A percentile compares a stretch with the other conserved stretches of the same genome.
Conservation (phyloP, 257 asterid genomes). For the Mentha longifolia region DNA sequence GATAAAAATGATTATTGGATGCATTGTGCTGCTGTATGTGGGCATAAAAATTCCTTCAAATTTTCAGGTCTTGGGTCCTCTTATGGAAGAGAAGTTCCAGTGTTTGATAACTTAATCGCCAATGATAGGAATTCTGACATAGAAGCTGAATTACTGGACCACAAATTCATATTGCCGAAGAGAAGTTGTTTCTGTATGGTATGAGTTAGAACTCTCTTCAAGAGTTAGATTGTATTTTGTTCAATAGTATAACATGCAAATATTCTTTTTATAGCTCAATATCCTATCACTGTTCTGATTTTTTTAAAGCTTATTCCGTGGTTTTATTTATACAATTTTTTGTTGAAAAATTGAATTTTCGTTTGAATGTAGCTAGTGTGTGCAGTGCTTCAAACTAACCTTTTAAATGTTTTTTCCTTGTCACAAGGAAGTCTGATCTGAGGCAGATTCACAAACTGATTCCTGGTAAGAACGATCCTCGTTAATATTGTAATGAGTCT, state of each 20-base stretch:
- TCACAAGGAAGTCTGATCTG: conserved; percentile 73
- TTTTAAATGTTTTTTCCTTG: conserved; percentile 34
- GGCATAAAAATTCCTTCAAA: conserved; percentile 15
- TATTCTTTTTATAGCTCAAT: not conserved
- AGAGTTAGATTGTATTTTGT: not conserved
- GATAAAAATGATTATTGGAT: conserved; percentile 3
- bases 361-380: not conserved
- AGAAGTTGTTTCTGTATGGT: conserved; percentile 84
- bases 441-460: conserved; percentile 60
- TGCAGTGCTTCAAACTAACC: conserved; percentile 29
- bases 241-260: not conserved
- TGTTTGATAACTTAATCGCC: conserved; percentile 61
- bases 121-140: conserved; percentile 54
- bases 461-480: conserved; percentile 58
- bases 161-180: conserved; percentile 67
- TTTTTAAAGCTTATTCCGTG: not conserved
- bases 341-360: conserved; percentile 4
- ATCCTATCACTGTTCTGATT: not conserved
- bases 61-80: conserved; percentile 47
- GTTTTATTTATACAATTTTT: conserved; percentile 5
- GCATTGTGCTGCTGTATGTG: not conserved
- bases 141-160: conserved; percentile 67
- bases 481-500: conserved; percentile 2
- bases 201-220: conserved; percentile 25
- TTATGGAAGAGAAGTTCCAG: conserved; percentile 44